phyloP scores from a whole-genome alignment of 306 rosid genomes.

The Hylodesmum podocarpum region DNA sequence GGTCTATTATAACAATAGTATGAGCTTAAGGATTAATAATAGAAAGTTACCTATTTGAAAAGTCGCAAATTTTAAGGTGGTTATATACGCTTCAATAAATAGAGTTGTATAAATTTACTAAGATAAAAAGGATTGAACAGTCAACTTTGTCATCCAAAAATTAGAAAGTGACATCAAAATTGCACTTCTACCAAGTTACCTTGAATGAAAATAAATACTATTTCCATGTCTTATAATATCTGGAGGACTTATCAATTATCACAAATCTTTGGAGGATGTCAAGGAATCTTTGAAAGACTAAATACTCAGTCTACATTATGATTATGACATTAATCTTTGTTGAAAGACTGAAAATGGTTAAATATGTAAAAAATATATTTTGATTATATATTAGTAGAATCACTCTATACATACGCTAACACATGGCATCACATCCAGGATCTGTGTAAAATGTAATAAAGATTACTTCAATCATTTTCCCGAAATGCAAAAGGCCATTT shows the following conservation, averaged over 20 bases:
- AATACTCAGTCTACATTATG: neutral
- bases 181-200: neutral
- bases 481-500: constrained; percentile 12
- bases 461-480: neutral
- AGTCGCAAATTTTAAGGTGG: neutral
- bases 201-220: neutral
- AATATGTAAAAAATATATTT: neutral
- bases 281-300: neutral
- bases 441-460: neutral
- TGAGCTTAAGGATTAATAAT: neutral
- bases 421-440: constrained; percentile 4
- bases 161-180: neutral
- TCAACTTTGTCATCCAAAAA: neutral
- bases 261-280: neutral
- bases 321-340: neutral
- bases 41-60: neutral
- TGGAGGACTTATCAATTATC: neutral
- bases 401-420: constrained; percentile 5
- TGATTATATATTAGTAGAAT: neutral
- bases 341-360: neutral
- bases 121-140: neutral
- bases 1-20: neutral
- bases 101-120: neutral
- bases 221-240: neutral
- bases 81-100: neutral